Evolutionary conservation across 2,329 filamentous ascomycete genomes (phyloP), one percentile per base, ranked within the genome.

Genomic region (Emydomyces testavorans): DNA sequence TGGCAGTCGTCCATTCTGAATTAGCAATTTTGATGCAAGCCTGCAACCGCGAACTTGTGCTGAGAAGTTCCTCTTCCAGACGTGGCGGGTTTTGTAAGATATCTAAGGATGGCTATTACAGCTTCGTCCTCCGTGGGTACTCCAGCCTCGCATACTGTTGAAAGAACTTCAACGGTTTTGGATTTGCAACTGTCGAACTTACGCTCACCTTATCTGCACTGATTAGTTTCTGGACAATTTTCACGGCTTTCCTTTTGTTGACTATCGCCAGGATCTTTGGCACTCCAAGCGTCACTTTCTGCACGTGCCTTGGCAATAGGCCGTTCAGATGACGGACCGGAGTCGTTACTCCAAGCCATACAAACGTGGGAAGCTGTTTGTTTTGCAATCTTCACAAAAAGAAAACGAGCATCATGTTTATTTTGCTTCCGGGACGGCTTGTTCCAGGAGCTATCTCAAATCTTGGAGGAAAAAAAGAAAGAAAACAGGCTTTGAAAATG

Each of bases 211-310:
- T 62, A 21, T 56, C 61, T 7, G 70, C 69, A 51, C 53, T 61
- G 15, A 65, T 62, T 16, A 64, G 63, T 52, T 65, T 59, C 61
- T 66, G 73, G 34, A 74, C 66, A 26, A 60, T 63, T 41, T 62
- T 66, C 61, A 68, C 65, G 23, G 71, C 65, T 51, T 71, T 72
- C 57, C 72, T 72, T 5, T 70, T 69, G 49, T 72, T 71, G 35
- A 73, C 65, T 7, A 69, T 71, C 16, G 65, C 62, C 0, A 68
- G 68, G 15, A 71, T 65, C 18, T 66, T 66, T 1, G 54, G 56
- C 1, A 68, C 62, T 15, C 62, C 54, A 10, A 69, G 51, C 7
- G 71, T 57, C 48, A 65, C 69, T 46, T 56, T 58, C 1, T 68
- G 69, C 23, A 71, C 68, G 54, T 71, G 68, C 6, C 68, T 55